These are phyloP conservation scores for Serendipita vermifera DNA, from an alignment of 768 basidiomycete genomes.

Conservation along the genomic window DNA sequence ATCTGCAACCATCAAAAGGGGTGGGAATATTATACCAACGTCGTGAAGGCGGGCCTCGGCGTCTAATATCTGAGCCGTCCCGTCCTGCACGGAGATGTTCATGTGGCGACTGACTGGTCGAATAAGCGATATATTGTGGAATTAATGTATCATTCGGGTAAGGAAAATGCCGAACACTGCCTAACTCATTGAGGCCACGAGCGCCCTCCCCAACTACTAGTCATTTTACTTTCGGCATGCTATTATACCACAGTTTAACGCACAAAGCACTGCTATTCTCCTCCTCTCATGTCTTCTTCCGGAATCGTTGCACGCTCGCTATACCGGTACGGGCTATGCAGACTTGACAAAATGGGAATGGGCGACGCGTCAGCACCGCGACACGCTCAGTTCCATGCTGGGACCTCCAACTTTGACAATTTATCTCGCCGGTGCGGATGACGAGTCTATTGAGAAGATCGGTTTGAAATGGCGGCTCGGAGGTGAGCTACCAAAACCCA, in stretches of 20 bases:
- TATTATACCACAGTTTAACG: not conserved
- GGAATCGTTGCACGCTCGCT: slow-evolving; percentile 75
- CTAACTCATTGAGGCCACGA: no score
- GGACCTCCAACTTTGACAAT: slow-evolving; percentile 79
- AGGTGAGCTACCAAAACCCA: slow-evolving; percentile 40
- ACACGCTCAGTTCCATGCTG: slow-evolving; percentile 84
- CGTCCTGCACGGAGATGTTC: no score
- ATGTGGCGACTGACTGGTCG: no score
- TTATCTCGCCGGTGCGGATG: slow-evolving; percentile 86
- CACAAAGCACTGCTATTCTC: not conserved
- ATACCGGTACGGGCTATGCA: slow-evolving; percentile 94
- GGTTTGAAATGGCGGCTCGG: slow-evolving; percentile 94
- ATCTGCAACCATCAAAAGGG: no score
- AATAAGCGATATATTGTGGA: no score
- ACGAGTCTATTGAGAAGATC: slow-evolving; percentile 75
- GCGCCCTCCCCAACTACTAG: slow-evolving; percentile 83
- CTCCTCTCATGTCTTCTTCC: slow-evolving; percentile 12
- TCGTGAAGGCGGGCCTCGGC: no score
- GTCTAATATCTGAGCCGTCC: no score
- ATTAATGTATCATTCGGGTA: no score
- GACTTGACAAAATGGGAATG: slow-evolving; percentile 98
- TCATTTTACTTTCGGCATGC: slow-evolving; percentile 13
- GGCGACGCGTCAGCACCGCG: slow-evolving; percentile 94
- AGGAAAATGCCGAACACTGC: no score
- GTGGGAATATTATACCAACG: no score